phyloP scores from a whole-genome alignment of 2,329 filamentous ascomycete genomes.

The Chaetomiaceae sp. region DNA sequence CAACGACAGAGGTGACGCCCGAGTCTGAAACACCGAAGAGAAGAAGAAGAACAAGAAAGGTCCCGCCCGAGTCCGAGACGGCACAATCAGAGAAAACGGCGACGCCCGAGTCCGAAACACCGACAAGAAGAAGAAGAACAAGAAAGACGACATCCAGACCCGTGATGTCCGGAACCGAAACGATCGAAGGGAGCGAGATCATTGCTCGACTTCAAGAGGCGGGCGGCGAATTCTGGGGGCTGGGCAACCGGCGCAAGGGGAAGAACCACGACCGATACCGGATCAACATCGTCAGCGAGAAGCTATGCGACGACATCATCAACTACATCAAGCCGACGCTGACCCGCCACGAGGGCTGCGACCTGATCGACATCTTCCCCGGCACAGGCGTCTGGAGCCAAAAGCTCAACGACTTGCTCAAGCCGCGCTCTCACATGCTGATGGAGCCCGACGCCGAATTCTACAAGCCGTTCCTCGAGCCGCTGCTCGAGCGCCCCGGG shows the following conservation, averaged over 20 bases:
- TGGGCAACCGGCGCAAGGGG: not conserved
- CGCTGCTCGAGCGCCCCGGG: constrained; percentile 48
- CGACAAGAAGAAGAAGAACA: too few species aligned
- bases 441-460: constrained; percentile 64
- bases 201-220: constrained; percentile 19
- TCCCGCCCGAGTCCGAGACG: too few species aligned
- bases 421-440: constrained; percentile 78
- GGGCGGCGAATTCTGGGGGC: constrained; percentile 21
- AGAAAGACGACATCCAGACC: too few species aligned
- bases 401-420: constrained; percentile 67
- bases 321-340: constrained; percentile 66
- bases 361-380: constrained; percentile 83
- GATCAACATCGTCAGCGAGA: constrained; percentile 50
- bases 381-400: constrained; percentile 74
- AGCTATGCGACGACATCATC: constrained; percentile 63
- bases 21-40: too few species aligned
- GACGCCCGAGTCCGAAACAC: not conserved
- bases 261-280: constrained; percentile 7
- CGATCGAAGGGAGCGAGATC: not conserved
- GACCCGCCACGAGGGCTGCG: constrained; percentile 67
- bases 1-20: not conserved
- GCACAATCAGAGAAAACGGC: too few species aligned
- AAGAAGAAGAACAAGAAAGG: too few species aligned
- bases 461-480: constrained; percentile 58
- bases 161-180: too few species aligned